These are phyloP conservation scores for Penicillium sp. DNA, from an alignment of 2,329 filamentous ascomycete species.

Conservation along the genomic window DNA sequence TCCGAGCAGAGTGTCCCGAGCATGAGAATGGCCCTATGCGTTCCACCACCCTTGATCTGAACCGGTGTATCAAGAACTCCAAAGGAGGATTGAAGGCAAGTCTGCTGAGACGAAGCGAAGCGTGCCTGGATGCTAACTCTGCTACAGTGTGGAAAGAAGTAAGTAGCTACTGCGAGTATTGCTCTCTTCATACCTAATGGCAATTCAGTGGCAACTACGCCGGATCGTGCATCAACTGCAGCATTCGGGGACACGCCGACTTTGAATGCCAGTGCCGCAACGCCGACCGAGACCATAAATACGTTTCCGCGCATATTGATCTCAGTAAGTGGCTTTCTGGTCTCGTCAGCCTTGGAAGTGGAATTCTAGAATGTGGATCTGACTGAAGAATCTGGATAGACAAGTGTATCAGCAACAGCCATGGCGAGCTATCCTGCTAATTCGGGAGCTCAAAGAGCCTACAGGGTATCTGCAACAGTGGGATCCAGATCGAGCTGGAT, in stretches of 20 bases:
- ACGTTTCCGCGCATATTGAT: conserved; percentile 14
- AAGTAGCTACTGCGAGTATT: not conserved
- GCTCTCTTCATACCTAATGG: too few species aligned
- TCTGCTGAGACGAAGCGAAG: not conserved
- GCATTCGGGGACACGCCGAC: conserved; percentile 14
- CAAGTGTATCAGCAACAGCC: conserved; percentile 22
- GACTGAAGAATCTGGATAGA: conserved; percentile 6
- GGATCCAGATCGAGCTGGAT: too few species aligned
- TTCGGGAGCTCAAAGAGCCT: too few species aligned
- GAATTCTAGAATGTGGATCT: not conserved
- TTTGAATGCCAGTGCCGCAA: conserved; percentile 19
- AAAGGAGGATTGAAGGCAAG: conserved; percentile 16
- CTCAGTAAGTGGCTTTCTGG: conserved; percentile 17
- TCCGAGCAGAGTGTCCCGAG: conserved; percentile 15
- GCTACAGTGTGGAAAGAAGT: conserved; percentile 20
- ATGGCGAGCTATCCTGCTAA: conserved; percentile 21
- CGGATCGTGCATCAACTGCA: conserved; percentile 19
- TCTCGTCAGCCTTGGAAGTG: too few species aligned
- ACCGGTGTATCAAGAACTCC: conserved; percentile 19
- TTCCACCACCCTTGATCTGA: conserved; percentile 14
- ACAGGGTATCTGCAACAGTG: too few species aligned
- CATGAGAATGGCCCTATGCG: conserved; percentile 12
- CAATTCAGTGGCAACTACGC: conserved; percentile 16
- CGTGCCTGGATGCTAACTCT: conserved; percentile 1
- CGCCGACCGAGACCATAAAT: conserved; percentile 10